A percentile compares a stretch with the other conserved stretches of the same genome.
These are phyloP conservation scores for Liriodendron chinense DNA, from an alignment of 164 flowering plant species.

Conservation along the genomic window DNA sequence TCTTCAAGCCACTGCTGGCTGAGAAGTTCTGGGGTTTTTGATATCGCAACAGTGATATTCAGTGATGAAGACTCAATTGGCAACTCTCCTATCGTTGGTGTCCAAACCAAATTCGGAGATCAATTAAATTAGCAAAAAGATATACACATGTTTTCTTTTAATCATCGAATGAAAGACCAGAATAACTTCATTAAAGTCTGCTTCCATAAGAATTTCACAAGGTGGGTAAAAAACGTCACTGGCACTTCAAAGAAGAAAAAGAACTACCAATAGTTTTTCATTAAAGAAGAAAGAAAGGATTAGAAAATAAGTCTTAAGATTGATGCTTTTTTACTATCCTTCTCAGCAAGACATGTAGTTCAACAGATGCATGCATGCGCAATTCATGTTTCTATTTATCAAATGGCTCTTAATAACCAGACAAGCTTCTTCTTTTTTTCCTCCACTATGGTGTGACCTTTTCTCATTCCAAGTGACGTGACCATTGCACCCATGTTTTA, in stretches of 20 bases:
- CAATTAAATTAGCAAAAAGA: background rate
- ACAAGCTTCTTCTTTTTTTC: too few relatives aligned
- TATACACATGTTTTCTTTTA: background rate
- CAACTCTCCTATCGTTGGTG: slow-evolving; percentile 39
- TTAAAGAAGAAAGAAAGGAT: too few relatives aligned
- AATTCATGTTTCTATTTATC: background rate
- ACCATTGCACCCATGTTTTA: too few relatives aligned
- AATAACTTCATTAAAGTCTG: background rate
- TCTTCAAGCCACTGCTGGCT: slow-evolving; percentile 43
- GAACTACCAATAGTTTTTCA: too few relatives aligned
- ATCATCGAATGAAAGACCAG: background rate
- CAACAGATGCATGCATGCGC: too few relatives aligned
- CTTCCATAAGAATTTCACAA: too few relatives aligned
- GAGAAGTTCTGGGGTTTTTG: slow-evolving; percentile 40
- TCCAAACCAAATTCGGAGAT: background rate
- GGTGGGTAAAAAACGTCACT: background rate
- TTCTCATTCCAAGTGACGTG: too few relatives aligned
- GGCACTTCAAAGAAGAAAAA: background rate
- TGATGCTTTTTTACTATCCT: too few relatives aligned
- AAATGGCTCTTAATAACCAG: background rate
- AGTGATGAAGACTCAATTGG: slow-evolving; percentile 63
- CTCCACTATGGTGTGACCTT: too few relatives aligned
- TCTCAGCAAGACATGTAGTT: too few relatives aligned
- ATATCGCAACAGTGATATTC: slow-evolving; percentile 38
- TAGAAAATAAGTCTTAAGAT: too few relatives aligned